Conservation (phyloP, 805 yeast genomes). For the Candida jianshihensis region DNA sequence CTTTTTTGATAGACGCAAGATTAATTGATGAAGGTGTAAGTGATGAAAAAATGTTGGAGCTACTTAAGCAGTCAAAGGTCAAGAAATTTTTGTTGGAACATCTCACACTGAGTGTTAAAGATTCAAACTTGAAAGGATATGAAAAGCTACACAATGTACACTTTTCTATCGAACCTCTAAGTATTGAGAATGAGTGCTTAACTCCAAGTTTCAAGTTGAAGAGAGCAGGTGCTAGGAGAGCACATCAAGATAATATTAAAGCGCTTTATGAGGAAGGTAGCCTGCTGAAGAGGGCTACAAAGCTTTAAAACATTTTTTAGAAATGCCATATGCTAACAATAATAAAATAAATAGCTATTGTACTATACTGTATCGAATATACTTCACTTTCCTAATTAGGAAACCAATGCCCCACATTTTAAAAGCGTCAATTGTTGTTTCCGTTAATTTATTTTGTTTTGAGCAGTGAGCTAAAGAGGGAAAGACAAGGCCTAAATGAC, state of each 20-base stretch:
- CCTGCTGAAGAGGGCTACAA: conserved; percentile 6
- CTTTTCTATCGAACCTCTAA: conserved; percentile 52
- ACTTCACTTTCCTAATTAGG: not conserved
- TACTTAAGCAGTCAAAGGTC: conserved; percentile 7
- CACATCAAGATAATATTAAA: conserved; percentile 33
- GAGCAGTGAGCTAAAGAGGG: no score
- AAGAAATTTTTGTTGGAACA: conserved; percentile 3
- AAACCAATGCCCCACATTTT: not conserved
- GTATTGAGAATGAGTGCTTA: conserved; percentile 47
- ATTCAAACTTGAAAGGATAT: conserved; percentile 42
- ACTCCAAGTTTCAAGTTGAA: conserved; percentile 62
- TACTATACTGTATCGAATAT: no score
- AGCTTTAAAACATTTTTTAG: no score
- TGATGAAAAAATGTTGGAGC: conserved; percentile 6
- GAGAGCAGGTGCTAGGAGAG: conserved; percentile 40
- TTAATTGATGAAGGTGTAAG: conserved; percentile 2
- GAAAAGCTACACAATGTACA: conserved; percentile 52
- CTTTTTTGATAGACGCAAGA: not conserved
- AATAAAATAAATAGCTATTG: no score
- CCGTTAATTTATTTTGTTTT: not conserved
- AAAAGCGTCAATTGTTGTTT: not conserved
- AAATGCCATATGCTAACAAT: no score
- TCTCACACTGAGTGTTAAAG: conserved; percentile 2
- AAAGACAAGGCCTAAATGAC: no score
- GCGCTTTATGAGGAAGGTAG: conserved; percentile 43